phyloP scores from a whole-genome alignment of 2,329 filamentous ascomycete species.

The Colletotrichum destructivum region DNA sequence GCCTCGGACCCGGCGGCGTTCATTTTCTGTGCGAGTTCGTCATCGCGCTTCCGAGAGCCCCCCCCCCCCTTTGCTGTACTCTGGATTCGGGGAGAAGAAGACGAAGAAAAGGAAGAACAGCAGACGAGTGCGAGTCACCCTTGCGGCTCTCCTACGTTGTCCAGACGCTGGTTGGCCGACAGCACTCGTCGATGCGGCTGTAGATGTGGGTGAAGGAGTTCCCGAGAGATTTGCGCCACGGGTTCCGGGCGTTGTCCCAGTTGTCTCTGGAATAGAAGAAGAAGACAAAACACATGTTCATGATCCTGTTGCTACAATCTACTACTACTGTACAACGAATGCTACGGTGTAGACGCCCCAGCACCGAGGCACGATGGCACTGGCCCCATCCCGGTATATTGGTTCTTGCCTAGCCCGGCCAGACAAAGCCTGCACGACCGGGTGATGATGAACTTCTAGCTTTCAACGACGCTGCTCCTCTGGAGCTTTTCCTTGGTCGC shows the following conservation, averaged over 20 bases:
- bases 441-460: conserved; percentile 14
- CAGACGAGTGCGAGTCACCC: too few species aligned
- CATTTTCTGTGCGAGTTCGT: background rate
- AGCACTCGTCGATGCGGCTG: background rate
- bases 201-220: background rate
- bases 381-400: background rate
- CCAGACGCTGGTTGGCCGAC: too few species aligned
- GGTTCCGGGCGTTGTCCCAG: background rate
- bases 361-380: background rate
- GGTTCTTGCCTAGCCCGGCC: background rate
- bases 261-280: background rate
- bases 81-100: too few species aligned
- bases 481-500: conserved; percentile 12
- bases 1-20: conserved; percentile 1
- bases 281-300: background rate
- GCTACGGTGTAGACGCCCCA: background rate
- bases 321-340: conserved; percentile 8
- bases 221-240: background rate
- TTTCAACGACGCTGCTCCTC: conserved; percentile 1
- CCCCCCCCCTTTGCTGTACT: background rate
- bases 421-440: background rate
- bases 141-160: background rate
- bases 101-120: background rate
- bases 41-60: background rate
- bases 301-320: background rate